Evolutionary conservation across 106 monocot genomes (phyloP).

Genomic region (Ottelia alismoides): DNA sequence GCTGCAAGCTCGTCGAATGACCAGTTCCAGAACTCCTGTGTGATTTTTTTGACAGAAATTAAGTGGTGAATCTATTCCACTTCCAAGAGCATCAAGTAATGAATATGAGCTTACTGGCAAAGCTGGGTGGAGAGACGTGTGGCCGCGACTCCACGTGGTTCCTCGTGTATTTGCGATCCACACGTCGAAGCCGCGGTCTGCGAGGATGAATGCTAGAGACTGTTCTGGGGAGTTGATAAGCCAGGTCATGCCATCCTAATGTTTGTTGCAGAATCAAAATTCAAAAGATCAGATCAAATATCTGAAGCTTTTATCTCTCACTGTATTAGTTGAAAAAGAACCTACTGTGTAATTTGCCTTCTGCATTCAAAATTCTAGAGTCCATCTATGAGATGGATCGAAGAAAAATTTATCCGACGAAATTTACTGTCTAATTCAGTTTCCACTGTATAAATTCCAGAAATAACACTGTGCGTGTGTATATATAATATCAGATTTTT

Average conservation of each 20-base stretch:
- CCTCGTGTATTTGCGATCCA: slow-evolving; percentile 24
- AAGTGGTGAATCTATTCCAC: too few relatives aligned
- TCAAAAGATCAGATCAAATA: not conserved
- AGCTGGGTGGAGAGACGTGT: slow-evolving; percentile 3
- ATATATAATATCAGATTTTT: not conserved
- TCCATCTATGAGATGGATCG: too few relatives aligned
- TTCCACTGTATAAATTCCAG: too few relatives aligned
- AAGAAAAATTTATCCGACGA: too few relatives aligned
- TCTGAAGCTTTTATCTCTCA: too few relatives aligned
- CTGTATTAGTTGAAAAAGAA: too few relatives aligned
- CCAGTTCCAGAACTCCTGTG: slow-evolving; percentile 40
- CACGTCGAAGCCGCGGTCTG: slow-evolving; percentile 21
- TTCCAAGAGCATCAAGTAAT: too few relatives aligned
- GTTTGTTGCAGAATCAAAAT: not conserved
- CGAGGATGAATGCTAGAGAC: slow-evolving; percentile 18
- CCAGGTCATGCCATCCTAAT: slow-evolving; percentile 20
- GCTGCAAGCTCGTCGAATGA: slow-evolving; percentile 61
- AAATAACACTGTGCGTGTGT: not conserved
- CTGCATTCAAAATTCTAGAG: too few relatives aligned
- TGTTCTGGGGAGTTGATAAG: slow-evolving; percentile 13
- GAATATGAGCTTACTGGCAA: too few relatives aligned
- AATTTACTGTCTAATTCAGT: too few relatives aligned
- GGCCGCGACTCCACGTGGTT: slow-evolving; percentile 12
- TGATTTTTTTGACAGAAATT: too few relatives aligned
- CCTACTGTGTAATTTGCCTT: too few relatives aligned